A percentile compares a stretch with the other conserved stretches of the same genome.
These are phyloP conservation scores for Leucosporidium scottii DNA, from an alignment of 768 basidiomycete species.

Conservation along the genomic window DNA sequence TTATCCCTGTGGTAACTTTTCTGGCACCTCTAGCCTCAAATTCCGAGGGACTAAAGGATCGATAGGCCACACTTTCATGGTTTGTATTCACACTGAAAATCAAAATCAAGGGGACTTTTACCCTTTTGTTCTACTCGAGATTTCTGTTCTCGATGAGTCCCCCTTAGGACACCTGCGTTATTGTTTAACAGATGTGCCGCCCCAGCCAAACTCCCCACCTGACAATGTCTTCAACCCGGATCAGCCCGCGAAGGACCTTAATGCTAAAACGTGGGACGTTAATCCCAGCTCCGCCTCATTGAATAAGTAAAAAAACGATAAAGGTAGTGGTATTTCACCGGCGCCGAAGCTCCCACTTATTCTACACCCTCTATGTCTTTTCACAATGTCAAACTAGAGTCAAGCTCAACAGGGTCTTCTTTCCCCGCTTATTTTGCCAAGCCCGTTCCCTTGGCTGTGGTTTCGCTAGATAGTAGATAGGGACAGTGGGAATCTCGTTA, in stretches of 20 bases:
- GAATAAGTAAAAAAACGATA: slow-evolving; percentile 74
- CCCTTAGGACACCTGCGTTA: too few relatives aligned
- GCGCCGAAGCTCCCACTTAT: slow-evolving; percentile 72
- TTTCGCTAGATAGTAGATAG: too few relatives aligned
- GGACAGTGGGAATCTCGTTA: too few relatives aligned
- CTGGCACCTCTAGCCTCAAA: slow-evolving; percentile 74
- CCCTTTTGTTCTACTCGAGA: slow-evolving; percentile 72
- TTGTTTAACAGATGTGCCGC: too few relatives aligned
- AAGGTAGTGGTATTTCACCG: slow-evolving; percentile 77
- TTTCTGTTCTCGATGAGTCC: slow-evolving; percentile 74
- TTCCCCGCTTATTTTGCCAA: too few relatives aligned
- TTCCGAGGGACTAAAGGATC: slow-evolving; percentile 72
- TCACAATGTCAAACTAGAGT: too few relatives aligned
- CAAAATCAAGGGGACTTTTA: slow-evolving; percentile 73
- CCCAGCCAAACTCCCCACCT: too few relatives aligned
- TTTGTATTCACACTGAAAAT: slow-evolving; percentile 75
- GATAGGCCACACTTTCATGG: slow-evolving; percentile 77
- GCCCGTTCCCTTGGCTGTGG: too few relatives aligned
- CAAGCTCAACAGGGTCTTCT: too few relatives aligned
- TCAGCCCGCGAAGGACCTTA: too few relatives aligned
- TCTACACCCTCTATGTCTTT: slow-evolving; percentile 75
- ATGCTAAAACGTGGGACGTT: slow-evolving; percentile 61
- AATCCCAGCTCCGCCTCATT: slow-evolving; percentile 64
- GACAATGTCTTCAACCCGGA: too few relatives aligned
- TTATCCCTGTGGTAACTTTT: slow-evolving; percentile 74